Evolutionary conservation across 2,329 filamentous ascomycete species (phyloP).

Genomic region (Sporothrix schenckii): DNA sequence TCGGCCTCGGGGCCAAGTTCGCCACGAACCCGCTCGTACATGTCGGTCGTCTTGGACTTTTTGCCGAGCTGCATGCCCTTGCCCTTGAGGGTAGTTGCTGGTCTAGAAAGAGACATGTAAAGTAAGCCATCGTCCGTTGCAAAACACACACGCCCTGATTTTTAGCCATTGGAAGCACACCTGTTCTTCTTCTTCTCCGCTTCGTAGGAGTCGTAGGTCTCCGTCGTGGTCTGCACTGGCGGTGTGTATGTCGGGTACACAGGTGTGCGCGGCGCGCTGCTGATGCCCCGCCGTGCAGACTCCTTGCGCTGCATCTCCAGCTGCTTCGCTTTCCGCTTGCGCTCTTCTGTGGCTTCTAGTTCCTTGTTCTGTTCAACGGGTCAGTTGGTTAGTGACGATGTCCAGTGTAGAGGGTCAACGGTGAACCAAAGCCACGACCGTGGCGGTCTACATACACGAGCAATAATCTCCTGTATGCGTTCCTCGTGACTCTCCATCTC

Average conservation of each 20-base stretch:
- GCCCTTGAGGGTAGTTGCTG: slow-evolving; percentile 68
- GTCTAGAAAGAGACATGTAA: neutral
- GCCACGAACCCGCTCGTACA: slow-evolving; percentile 92
- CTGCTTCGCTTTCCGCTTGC: slow-evolving; percentile 98
- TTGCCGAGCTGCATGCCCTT: slow-evolving; percentile 99
- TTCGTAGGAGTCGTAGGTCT: slow-evolving; percentile 92
- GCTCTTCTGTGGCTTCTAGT: slow-evolving; percentile 94
- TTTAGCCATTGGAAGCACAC: slow-evolving; percentile 49
- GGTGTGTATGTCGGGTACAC: slow-evolving; percentile 83
- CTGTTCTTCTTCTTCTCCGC: slow-evolving; percentile 97
- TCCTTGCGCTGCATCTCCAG: slow-evolving; percentile 99
- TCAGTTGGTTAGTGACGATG: neutral
- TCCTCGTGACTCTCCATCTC: slow-evolving; percentile 99
- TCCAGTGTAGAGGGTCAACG: neutral
- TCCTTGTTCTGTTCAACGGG: slow-evolving; percentile 78
- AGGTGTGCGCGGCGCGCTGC: slow-evolving; percentile 69
- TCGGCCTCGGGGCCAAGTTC: slow-evolving; percentile 88
- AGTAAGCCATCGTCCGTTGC: slow-evolving; percentile 24
- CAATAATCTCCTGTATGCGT: slow-evolving; percentile 97
- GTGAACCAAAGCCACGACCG: neutral
- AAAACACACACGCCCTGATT: neutral
- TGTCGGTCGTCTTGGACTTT: slow-evolving; percentile 96
- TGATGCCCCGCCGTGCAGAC: slow-evolving; percentile 68
- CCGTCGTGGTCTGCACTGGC: slow-evolving; percentile 70
- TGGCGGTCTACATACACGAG: slow-evolving; percentile 62